Conservation (phyloP, 306 rosid species). For the Datisca glomerata region DNA sequence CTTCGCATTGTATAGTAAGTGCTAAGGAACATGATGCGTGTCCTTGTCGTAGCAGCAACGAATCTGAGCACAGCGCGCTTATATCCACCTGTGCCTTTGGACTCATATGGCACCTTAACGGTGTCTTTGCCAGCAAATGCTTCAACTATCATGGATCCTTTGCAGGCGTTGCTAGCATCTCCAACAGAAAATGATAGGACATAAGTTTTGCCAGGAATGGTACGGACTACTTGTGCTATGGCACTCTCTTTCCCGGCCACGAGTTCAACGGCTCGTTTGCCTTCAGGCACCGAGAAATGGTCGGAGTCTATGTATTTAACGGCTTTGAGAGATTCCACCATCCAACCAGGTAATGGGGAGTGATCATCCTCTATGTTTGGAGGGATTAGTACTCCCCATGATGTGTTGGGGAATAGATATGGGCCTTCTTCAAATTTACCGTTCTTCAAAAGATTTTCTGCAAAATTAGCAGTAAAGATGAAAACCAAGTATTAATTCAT, state of each 20-base stretch:
- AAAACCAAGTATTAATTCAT: no score
- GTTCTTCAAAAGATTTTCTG: constrained; percentile 75
- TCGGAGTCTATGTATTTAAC: constrained; percentile 76
- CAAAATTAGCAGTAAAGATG: no score
- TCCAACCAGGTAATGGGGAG: constrained; percentile 94
- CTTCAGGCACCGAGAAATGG: constrained; percentile 76
- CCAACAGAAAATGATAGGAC: constrained; percentile 66
- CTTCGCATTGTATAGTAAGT: constrained; percentile 85
- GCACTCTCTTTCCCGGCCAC: constrained; percentile 95
- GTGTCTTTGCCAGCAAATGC: constrained; percentile 76
- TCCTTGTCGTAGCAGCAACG: constrained; percentile 39
- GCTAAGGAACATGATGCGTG: constrained; percentile 68
- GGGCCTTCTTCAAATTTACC: constrained; percentile 88
- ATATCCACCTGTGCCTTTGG: constrained; percentile 84
- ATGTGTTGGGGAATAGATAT: constrained; percentile 58
- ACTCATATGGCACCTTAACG: constrained; percentile 68
- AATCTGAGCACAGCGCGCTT: constrained; percentile 69
- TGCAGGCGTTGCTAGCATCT: constrained; percentile 81
- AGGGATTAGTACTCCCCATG: constrained; percentile 87
- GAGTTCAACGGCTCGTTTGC: constrained; percentile 67
- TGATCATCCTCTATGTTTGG: constrained; percentile 90
- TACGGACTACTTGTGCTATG: constrained; percentile 76
- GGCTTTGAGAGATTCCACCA: constrained; percentile 95
- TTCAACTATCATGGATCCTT: constrained; percentile 82
- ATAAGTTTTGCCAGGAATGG: constrained; percentile 58